Percentiles rank a stretch among this genome's conserved stretches.
These are phyloP conservation scores for Suillus tomentosus DNA, from an alignment of 768 basidiomycete species.

Conservation along the genomic window DNA sequence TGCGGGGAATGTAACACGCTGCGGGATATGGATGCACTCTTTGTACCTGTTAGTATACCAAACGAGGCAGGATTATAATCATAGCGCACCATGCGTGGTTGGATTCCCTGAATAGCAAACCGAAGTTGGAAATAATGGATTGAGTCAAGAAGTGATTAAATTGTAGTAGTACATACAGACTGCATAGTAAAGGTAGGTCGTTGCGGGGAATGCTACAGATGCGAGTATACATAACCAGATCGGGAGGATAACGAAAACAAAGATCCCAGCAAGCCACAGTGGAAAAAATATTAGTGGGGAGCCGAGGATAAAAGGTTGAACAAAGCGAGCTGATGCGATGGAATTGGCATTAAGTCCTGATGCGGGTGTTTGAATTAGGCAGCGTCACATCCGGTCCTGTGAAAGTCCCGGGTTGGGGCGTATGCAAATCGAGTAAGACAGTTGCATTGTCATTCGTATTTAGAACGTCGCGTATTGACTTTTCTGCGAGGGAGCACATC, in stretches of 20 bases:
- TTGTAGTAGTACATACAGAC: constrained; percentile 21
- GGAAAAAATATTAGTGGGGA: constrained; percentile 15
- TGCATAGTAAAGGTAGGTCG: neutral
- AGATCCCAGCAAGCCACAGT: constrained; percentile 6
- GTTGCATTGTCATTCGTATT: constrained; percentile 67
- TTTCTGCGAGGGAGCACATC: constrained; percentile 71
- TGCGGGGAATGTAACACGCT: neutral
- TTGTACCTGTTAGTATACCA: neutral
- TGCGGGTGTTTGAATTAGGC: constrained; percentile 18
- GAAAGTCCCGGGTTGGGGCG: constrained; percentile 25
- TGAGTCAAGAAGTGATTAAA: neutral
- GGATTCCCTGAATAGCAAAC: neutral
- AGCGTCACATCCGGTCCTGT: constrained; percentile 18
- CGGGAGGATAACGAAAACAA: neutral
- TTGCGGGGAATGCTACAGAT: constrained; percentile 32
- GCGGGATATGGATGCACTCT: neutral
- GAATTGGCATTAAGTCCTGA: constrained; percentile 26
- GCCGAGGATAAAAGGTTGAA: neutral
- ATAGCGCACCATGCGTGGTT: neutral
- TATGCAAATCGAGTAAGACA: constrained; percentile 67
- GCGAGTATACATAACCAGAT: constrained; percentile 16
- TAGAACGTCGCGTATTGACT: constrained; percentile 69
- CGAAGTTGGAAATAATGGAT: neutral
- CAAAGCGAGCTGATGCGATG: neutral
- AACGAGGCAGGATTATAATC: neutral